These are phyloP conservation scores for Phialocephala sp. DNA, from an alignment of 2,329 filamentous ascomycete species.

Conservation along the genomic window DNA sequence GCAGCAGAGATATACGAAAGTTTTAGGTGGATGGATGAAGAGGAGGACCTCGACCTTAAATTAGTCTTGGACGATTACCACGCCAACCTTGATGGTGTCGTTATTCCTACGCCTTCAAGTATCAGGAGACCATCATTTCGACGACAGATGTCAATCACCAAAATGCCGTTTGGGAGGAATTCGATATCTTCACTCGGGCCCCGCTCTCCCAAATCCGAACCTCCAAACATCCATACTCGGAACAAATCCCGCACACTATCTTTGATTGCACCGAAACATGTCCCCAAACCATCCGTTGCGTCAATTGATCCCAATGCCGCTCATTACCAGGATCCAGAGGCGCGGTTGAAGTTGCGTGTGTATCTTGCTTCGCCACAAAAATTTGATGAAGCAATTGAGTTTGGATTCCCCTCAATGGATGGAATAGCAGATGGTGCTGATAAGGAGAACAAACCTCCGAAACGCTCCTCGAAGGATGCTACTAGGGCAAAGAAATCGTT, in stretches of 20 bases:
- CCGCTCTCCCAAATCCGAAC: slow-evolving; percentile 42
- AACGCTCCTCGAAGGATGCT: slow-evolving; percentile 35
- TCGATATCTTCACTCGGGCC: slow-evolving; percentile 48
- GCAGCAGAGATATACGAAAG: slow-evolving; percentile 60
- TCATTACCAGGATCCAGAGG: slow-evolving; percentile 90
- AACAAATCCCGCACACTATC: slow-evolving; percentile 62
- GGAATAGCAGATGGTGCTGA: slow-evolving; percentile 44
- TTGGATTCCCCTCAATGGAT: slow-evolving; percentile 79
- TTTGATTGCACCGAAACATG: slow-evolving; percentile 54
- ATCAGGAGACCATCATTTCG: slow-evolving; percentile 66
- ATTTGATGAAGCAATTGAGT: slow-evolving; percentile 94
- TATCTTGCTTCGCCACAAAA: slow-evolving; percentile 91
- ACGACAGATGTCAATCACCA: slow-evolving; percentile 74
- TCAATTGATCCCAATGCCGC: slow-evolving; percentile 74
- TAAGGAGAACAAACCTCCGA: slow-evolving; percentile 41
- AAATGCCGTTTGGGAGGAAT: slow-evolving; percentile 64
- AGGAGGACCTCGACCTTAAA: slow-evolving; percentile 70
- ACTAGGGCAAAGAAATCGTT: slow-evolving; percentile 38
- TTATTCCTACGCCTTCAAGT: slow-evolving; percentile 52
- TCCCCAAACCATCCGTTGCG: slow-evolving; percentile 48
- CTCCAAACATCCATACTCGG: slow-evolving; percentile 31
- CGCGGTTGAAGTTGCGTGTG: slow-evolving; percentile 81
- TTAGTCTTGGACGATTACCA: slow-evolving; percentile 75
- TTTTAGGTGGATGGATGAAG: slow-evolving; percentile 77
- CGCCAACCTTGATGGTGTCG: slow-evolving; percentile 61